These are phyloP conservation scores for Podaxis rugospora DNA, from an alignment of 768 basidiomycete species.

Conservation along the genomic window DNA sequence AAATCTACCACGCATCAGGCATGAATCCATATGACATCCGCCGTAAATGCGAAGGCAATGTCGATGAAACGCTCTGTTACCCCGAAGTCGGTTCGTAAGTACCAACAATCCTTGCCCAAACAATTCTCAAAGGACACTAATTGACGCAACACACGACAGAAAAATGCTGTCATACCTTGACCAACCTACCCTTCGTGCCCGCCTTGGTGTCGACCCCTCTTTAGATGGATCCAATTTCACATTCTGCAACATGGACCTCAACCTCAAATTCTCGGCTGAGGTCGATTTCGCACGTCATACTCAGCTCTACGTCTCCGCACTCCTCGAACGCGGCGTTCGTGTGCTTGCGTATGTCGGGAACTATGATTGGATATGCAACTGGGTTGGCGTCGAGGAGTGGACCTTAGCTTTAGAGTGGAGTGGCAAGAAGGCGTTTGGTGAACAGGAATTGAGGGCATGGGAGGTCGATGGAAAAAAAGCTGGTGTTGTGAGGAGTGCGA, in stretches of 20 bases:
- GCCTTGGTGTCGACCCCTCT: conserved; percentile 59
- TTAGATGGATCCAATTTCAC: conserved; percentile 27
- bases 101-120: conserved; percentile 26
- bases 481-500: conserved; percentile 34
- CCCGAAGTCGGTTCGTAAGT: conserved; percentile 22
- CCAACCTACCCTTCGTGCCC: conserved; percentile 43
- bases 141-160: too few species aligned
- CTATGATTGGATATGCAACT: not conserved
- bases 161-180: conserved; percentile 45
- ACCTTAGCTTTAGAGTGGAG: conserved; percentile 68
- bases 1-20: conserved; percentile 19
- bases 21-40: conserved; percentile 70
- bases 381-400: conserved; percentile 68
- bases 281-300: conserved; percentile 43
- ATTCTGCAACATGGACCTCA: conserved; percentile 35
- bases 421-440: conserved; percentile 42
- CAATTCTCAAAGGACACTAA: conserved; percentile 32
- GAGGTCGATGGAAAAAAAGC: conserved; percentile 39
- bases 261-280: conserved; percentile 35
- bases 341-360: conserved; percentile 49
- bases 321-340: conserved; percentile 69
- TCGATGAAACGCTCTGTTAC: conserved; percentile 51
- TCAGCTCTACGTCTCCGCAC: conserved; percentile 53
- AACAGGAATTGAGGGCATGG: conserved; percentile 53
- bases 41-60: conserved; percentile 48